Base-by-base conservation (phyloP, 2,329 filamentous ascomycete genomes). In the Albophoma yamanashiensis region DNA sequence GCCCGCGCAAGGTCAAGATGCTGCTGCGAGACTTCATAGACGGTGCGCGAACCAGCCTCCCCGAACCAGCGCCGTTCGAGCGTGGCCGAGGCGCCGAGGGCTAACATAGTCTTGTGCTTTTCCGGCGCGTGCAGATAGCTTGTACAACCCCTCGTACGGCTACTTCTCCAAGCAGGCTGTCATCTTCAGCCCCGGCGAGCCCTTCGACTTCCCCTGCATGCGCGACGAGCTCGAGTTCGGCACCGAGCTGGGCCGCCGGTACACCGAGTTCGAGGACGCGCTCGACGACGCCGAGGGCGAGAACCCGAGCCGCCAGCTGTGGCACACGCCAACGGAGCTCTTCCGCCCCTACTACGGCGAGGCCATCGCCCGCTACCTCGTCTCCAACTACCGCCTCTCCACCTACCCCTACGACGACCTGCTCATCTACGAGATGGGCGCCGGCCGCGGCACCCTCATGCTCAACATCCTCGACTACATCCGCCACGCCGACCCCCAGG, bases 361-460 rank as follows among this genome's bases (percentile, higher is more conserved):
- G 79, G 91, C 94, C 40, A 91, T 99, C 66, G 94, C 93, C n/a
- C 88, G 93, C 25, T 97, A 97, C 73, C 84, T 99, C 53, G 87
- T 97, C 66, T 88, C 91, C 66, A 97, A 99, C 78, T 99, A 99
- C 82, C 92, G 94, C 72, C 85, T 97, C 71, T 91, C 90, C 53
- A 85, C 91, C 60, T 97, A 94, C 72, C 94, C 94, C 2, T 97
- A 97, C 78, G 88, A 97, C 75, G 94, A 99, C 75, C 83, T 99
- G 58, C 90, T 96, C 68, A 95, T 99, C 73, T 99, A 97, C 82
- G 94, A 99, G 74, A 96, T 99, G 89, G 94, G 94, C 58, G 94
- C 94, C 45, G 94, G 94, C 67, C 93, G 96, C 68, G 94, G 94
- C 63, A 99, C 95, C 0, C 83, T 99, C 71, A 99, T 99, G 94